Evolutionary conservation across 73 alveolate genomes (phyloP), one percentile per base, ranked within the genome.

Genomic region (Loxodes magnus): DNA sequence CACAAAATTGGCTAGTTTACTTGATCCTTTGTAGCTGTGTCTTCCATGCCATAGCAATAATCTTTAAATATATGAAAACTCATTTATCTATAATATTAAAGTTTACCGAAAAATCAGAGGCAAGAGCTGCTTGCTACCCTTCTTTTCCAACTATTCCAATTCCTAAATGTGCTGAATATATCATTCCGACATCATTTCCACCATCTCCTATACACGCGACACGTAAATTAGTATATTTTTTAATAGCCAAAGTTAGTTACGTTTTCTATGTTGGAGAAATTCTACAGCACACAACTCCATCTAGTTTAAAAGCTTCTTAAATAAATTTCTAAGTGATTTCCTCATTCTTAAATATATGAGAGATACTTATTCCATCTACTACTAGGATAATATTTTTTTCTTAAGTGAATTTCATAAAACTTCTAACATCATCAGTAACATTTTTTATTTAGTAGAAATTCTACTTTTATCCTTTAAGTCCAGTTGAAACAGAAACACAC

Each of bases 121-220:
- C 96, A 24, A 93, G 53, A 48, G 99, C 87, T 30, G 99, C 99
- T 64, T 90, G 82, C 80, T 74, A 75, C 2, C 96, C 96, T 70
- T 81, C 94, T 44, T 81, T 81, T 22, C 94, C 94, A 9, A 75
- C 94, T 12, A 81, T 81, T 24, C 94, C 94, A 24, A 81, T 76
- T 4, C 94, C 99, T n/a, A 92, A 88, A 63, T 92, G 95, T 4
- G 99, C 97, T 55, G 93, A 92, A 48, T 71, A 71, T 22, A 93
- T 93, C 99, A 93, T 93, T 16, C 97, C 95, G 5, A 93, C 98
- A 75, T 93, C 99, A 48, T 93, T 93, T 9, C 99, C 99, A 24
- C 99, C 99, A 76, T 93, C 99, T 1, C 99, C 99, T 25, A 93
- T 88, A 4, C 93, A 89, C 3, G 93, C 86, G 5, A 88, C 79